Evolutionary conservation across 140 eudicot species (phyloP), one percentile per base, ranked within the genome.

Genomic region (Bidens hawaiensis): DNA sequence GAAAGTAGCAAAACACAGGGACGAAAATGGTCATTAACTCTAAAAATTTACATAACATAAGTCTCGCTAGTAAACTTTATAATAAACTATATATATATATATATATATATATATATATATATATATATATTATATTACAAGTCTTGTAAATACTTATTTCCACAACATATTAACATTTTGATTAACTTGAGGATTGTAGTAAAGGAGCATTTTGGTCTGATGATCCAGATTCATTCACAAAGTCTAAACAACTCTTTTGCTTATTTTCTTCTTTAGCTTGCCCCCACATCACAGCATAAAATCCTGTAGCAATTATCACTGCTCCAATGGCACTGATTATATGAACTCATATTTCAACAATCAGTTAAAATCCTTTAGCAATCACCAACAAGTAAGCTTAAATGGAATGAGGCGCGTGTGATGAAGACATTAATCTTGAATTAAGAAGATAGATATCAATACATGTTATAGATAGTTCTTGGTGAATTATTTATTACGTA

Each of bases 301-400:
- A 75, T 43, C 85, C 85, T 16, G 46, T 51, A 1, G 41, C 41
- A 63, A 79, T 53, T 11, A 79, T 66, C 24, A 63, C 18, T 47
- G 85, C 74, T 53, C 85, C 85, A 16, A 79, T 33, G 8, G 72
- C 60, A 34, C 85, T 79, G 77, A 67, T 36, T 14, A 22, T 12
- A 50, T 2, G 9, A 11, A 17, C 22, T 40, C 48, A 40, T 40
- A 24, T 17, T 49, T 24, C 55, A 67, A 38, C 1, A 11, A 40
- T 10, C 16, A 54, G 27, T 24, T 28, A 9, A 14, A 7, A 7
- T 34, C 42, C 11, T 34, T 34, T 34, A 34, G 11, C 3, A 34
- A 34, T 6, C 42, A 34, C 8, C 42, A 34, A 34, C 2, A n/a
- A n/a, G n/a, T n/a, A n/a, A n/a, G n/a, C 9, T 34, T 2, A 34